Base-by-base conservation (phyloP, 129 eudicot species). In the Centella asiatica region DNA sequence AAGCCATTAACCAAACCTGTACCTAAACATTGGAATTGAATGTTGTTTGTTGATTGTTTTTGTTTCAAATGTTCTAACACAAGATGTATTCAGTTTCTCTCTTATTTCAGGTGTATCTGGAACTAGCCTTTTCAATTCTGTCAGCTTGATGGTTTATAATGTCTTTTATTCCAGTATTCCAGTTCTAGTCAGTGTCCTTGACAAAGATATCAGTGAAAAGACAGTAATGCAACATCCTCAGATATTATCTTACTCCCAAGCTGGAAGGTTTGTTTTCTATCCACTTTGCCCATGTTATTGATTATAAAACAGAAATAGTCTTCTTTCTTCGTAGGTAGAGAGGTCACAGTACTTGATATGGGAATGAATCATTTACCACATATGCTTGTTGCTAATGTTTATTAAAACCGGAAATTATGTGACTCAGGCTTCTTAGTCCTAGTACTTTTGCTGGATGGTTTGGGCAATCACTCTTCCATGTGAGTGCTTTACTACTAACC, bases 361-460 rank as follows among this genome's bases (percentile, higher is more conserved):
- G 60, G 33, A 34, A 14, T 20, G 10, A 15, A 20, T 5, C 14
- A 20, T 63, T 27, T 46, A 15, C 33, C 36, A 3, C 34, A 31
- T 56, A 55, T 64, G 55, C 44, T 61, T 66, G 29, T 28, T 49
- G 44, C 59, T 50, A 25, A 56, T 58, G 51, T 12, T 18, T 57
- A 53, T 57, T 70, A 52, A 32, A 22, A 1, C 72, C 58, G 50
- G 51, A 57, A 23, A 31, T 25, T 8, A 68, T 50, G 14, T 80
- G 74, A 40, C 59, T 70, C 95, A 87, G 98, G 85, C 88, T 92
- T 75, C 81, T 92, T 37, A 92, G 87, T 76, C 96, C 96, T 56
- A 87, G 96, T 71, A 92, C 95, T 9, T 92, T 92, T 80, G 98
- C 98, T 65, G 96, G 98, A 69, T 92, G 98, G 98, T 92, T 92